A percentile compares a stretch with the other conserved stretches of the same genome.
phyloP scores from a whole-genome alignment of 2,329 filamentous ascomycete species.

The Penicillium frequentans region DNA sequence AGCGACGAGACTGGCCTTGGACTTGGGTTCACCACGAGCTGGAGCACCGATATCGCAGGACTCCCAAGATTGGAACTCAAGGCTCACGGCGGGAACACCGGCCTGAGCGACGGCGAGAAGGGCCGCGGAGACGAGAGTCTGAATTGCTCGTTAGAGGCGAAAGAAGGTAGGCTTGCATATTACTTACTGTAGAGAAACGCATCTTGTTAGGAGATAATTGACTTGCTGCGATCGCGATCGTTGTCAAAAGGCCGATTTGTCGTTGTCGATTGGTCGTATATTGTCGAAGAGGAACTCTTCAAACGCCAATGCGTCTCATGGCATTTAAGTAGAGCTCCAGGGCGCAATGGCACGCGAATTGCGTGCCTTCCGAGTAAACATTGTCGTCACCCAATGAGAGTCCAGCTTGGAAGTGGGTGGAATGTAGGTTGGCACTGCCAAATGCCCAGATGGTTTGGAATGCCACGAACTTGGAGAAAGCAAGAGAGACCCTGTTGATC shows the following conservation, averaged over 20 bases:
- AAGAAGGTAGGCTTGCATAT: not conserved
- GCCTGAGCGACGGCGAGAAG: conserved; percentile 20
- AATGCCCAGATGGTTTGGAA: conserved; percentile 14
- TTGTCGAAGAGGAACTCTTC: not conserved
- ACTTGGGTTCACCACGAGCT: conserved; percentile 15
- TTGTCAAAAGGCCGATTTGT: conserved; percentile 1
- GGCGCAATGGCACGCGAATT: conserved; percentile 3
- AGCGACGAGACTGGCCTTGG: conserved; percentile 7
- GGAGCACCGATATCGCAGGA: conserved; percentile 16
- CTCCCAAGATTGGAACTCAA: conserved; percentile 24
- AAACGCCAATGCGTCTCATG: not conserved
- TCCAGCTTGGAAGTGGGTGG: not conserved
- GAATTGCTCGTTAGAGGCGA: not conserved
- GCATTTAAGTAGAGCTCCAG: conserved; percentile 17
- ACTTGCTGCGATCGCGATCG: conserved; percentile 5
- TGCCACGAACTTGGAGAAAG: conserved; percentile 2
- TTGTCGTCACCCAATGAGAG: not conserved
- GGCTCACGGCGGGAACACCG: conserved; percentile 18
- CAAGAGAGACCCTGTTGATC: not conserved
- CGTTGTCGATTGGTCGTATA: conserved; percentile 5
- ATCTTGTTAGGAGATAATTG: conserved; percentile 13
- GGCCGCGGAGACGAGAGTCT: conserved; percentile 21
- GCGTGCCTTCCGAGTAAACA: conserved; percentile 9
- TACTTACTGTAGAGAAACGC: conserved; percentile 21
- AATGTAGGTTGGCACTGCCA: not conserved